Base-by-base conservation (phyloP, 1,139 yeast species). In the Zygosaccharomyces pseudobailii region DNA sequence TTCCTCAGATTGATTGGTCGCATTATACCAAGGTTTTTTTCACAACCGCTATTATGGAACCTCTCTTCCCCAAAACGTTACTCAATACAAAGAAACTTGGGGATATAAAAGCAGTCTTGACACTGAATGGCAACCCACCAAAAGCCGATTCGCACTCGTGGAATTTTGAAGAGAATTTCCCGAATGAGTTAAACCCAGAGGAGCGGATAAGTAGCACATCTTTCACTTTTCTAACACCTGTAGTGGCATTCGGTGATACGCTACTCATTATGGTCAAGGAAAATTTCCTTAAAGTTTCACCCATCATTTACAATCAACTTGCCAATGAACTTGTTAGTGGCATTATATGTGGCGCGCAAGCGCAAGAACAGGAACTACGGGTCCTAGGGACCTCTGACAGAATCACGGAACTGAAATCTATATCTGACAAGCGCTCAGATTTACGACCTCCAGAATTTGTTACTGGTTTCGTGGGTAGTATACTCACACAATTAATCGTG, bases 381-480 rank as follows among this genome's bases (percentile, higher is more conserved):
- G 37, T 60, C 7, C 35, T 61, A 19, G 66, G 66, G 6, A 51
- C 61, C n/a, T 62, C 67, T 2, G 68, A 64, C 43, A 56, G 58
- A 41, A 47, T 63, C 9, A 50, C 53, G 19, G 49, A 47, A 9
- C 21, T 57, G 25, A 62, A 59, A 45, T 32, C 23, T 20, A 37
- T 60, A 3, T 36, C 52, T 19, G 21, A 42, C 10, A 35, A 31
- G 6, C 40, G 46, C 5, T 51, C 58, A 36, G 35, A 55, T 5
- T 42, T 65, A 28, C 48, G 40, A 5, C 66, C 68, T 6, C 68
- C 68, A 6, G 70, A 66, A 48, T 64, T 66, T 36, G 50, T 63
- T 7, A 58, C 67, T 1, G 66, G 63, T 3, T 63, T 62, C 39
- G 50, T 58, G 31, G 66, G 66, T 5, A 54, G 61, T 28, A 24